These are phyloP conservation scores for Papiliotrema laurentii DNA, from an alignment of 1,284 basidiomycete species.

Conservation along the genomic window DNA sequence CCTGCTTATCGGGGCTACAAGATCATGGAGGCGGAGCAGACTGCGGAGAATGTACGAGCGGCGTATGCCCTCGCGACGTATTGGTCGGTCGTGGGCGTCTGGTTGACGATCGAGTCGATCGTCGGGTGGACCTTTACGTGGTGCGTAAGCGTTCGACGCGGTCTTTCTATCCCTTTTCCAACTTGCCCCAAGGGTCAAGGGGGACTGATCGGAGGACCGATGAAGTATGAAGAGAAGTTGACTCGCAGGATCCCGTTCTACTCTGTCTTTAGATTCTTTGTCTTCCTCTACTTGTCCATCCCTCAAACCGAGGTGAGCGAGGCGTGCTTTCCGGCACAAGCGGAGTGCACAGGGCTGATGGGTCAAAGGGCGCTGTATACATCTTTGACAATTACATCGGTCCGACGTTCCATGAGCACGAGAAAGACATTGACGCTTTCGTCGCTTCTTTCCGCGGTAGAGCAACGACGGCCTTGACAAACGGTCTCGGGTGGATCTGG, in stretches of 20 bases:
- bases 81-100: slow-evolving; percentile 58
- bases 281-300: slow-evolving; percentile 67
- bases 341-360: no score
- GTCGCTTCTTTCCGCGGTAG: slow-evolving; percentile 47
- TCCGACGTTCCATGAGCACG: slow-evolving; percentile 63
- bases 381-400: slow-evolving; percentile 63
- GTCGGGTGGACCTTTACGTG: slow-evolving; percentile 66
- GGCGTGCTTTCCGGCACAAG: no score
- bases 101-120: slow-evolving; percentile 65
- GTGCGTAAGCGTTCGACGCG: slow-evolving; percentile 49
- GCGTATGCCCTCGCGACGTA: slow-evolving; percentile 48
- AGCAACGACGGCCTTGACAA: slow-evolving; percentile 27
- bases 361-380: slow-evolving; percentile 65
- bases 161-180: not conserved
- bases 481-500: slow-evolving; percentile 38
- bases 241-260: slow-evolving; percentile 69
- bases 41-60: slow-evolving; percentile 57
- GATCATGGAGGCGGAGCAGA: slow-evolving; percentile 58
- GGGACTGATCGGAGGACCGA: not conserved
- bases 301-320: slow-evolving; percentile 67
- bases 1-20: slow-evolving; percentile 50
- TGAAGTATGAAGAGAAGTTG: not conserved
- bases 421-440: slow-evolving; percentile 62
- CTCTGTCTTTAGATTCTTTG: slow-evolving; percentile 64
- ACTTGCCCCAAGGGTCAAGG: not conserved